A percentile compares a stretch with the other conserved stretches of the same genome.
Evolutionary conservation across 805 yeast species (phyloP).

Genomic region (Metschnikowia dekortorum): DNA sequence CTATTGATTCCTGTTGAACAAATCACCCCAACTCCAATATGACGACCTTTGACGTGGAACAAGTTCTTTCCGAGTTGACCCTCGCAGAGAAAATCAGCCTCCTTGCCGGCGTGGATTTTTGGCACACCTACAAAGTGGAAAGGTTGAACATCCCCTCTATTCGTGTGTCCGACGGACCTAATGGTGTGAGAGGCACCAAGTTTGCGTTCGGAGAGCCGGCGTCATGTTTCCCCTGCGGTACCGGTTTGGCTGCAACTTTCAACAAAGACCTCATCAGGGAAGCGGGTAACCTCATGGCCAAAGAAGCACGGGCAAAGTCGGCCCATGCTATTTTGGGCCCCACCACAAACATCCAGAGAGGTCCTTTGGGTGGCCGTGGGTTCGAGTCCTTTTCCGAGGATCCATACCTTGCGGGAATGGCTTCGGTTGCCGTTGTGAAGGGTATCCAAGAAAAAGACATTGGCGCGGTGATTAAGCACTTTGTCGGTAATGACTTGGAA

Average conservation of each 20-base stretch:
- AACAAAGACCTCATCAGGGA: constrained; percentile 22
- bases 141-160: constrained; percentile 43
- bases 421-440: constrained; percentile 22
- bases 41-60: constrained; percentile 23
- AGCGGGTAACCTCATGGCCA: constrained; percentile 31
- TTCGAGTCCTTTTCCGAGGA: constrained; percentile 33
- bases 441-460: constrained; percentile 28
- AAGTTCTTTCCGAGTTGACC: constrained; percentile 21
- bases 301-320: constrained; percentile 29
- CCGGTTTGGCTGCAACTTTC: constrained; percentile 31
- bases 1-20: no score
- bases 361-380: constrained; percentile 33
- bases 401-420: constrained; percentile 28
- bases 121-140: constrained; percentile 45
- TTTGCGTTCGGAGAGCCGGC: constrained; percentile 26
- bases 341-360: constrained; percentile 31
- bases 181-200: constrained; percentile 31
- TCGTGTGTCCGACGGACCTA: constrained; percentile 38
- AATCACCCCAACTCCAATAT: neutral
- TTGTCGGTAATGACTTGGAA: constrained; percentile 31
- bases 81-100: constrained; percentile 25
- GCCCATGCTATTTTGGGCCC: constrained; percentile 30
- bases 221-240: constrained; percentile 34
- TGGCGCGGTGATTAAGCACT: constrained; percentile 33
- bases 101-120: constrained; percentile 43